Evolutionary conservation across 176 grass and related monocot species (phyloP).

Genomic region (Raddia guianensis): DNA sequence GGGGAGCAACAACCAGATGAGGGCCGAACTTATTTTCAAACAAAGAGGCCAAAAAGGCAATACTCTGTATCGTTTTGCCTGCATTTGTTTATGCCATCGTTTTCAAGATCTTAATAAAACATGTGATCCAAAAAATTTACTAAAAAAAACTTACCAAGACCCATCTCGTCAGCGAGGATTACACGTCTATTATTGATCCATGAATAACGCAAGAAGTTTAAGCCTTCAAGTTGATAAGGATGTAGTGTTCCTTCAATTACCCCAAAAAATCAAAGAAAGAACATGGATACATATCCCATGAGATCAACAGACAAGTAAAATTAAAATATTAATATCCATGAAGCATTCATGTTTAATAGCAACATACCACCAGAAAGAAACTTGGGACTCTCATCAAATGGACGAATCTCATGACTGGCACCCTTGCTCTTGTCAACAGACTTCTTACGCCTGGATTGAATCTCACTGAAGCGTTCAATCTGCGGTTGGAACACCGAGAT

Average conservation of each 20-base stretch:
- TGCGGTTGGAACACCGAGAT: constrained; percentile 83
- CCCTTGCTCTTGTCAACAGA: constrained; percentile 55
- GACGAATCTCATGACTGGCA: constrained; percentile 36
- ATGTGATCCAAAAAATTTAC: background rate
- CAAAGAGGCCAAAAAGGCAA: constrained; percentile 92
- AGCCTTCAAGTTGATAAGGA: constrained; percentile 94
- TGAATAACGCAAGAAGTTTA: constrained; percentile 93
- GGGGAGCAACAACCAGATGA: constrained; percentile 92
- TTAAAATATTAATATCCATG: constrained; percentile 32
- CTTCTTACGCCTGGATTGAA: constrained; percentile 69
- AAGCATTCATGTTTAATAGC: constrained; percentile 38
- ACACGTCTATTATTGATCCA: constrained; percentile 84
- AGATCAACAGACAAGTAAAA: constrained; percentile 40
- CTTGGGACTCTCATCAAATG: constrained; percentile 62
- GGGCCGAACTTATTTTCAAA: constrained; percentile 80
- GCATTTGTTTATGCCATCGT: constrained; percentile 24
- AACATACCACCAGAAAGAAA: constrained; percentile 80
- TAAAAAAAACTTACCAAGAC: constrained; percentile 78
- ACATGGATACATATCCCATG: background rate
- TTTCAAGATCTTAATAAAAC: constrained; percentile 35
- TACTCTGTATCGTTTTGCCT: constrained; percentile 99
- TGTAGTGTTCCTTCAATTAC: constrained; percentile 75
- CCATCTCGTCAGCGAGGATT: constrained; percentile 99
- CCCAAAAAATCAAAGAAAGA: constrained; percentile 37
- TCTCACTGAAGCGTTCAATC: constrained; percentile 75